Evolutionary conservation across 441 rosid species (phyloP).

Genomic region (Jatropha podagrica): DNA sequence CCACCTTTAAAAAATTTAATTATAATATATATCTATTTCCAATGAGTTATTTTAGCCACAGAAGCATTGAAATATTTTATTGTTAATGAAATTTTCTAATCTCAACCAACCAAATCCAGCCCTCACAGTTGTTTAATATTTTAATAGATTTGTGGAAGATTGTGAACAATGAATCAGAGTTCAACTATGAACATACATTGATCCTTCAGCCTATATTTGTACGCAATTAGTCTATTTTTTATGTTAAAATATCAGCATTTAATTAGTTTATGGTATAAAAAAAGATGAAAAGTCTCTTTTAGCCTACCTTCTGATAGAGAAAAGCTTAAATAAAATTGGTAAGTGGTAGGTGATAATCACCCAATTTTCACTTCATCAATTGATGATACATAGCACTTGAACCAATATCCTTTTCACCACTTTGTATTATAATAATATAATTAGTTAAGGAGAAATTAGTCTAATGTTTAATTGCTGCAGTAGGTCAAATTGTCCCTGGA

Average conservation of each 20-base stretch:
- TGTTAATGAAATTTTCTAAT: slow-evolving; percentile 3
- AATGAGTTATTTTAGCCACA: no score
- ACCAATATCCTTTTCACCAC: background rate
- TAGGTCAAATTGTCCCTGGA: slow-evolving; percentile 28
- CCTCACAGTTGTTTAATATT: slow-evolving; percentile 8
- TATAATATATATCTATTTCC: background rate
- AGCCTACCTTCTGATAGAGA: slow-evolving; percentile 35
- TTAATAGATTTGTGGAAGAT: slow-evolving; percentile 23
- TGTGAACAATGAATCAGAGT: slow-evolving; percentile 32
- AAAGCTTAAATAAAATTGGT: slow-evolving; percentile 15
- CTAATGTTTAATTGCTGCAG: slow-evolving; percentile 4
- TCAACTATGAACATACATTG: slow-evolving; percentile 20
- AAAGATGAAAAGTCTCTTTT: slow-evolving; percentile 26
- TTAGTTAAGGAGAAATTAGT: background rate
- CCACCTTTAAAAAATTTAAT: no score
- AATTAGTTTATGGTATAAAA: slow-evolving; percentile 11
- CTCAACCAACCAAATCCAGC: slow-evolving; percentile 22
- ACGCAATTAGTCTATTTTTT: slow-evolving; percentile 8
- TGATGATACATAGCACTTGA: slow-evolving; percentile 13
- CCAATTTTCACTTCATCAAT: slow-evolving; percentile 16
- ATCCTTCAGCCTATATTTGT: slow-evolving; percentile 15
- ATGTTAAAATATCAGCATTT: slow-evolving; percentile 15
- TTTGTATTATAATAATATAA: slow-evolving; percentile 2
- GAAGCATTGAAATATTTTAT: no score
- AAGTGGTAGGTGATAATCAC: slow-evolving; percentile 33